Percentiles rank a stretch among this genome's conserved stretches.
phyloP scores from a whole-genome alignment of 2,329 filamentous ascomycete genomes.

The Diplodia intermedia region DNA sequence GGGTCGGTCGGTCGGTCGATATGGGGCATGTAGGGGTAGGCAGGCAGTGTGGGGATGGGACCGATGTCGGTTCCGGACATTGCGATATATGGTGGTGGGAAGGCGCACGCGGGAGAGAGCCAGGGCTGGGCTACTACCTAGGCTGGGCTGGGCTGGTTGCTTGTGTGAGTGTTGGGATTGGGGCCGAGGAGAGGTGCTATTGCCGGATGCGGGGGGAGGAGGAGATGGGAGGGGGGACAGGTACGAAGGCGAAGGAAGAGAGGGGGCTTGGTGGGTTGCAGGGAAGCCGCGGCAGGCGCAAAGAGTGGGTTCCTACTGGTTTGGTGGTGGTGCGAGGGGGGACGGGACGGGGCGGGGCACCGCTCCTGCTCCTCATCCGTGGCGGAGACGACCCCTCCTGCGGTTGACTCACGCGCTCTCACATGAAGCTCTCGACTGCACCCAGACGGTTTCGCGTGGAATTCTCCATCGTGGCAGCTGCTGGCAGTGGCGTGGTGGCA shows the following conservation, averaged over 20 bases:
- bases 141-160: not conserved
- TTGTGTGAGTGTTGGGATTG: not conserved
- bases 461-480: not conserved
- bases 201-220: constrained; percentile 17
- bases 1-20: not conserved
- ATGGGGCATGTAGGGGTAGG: not conserved
- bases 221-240: not conserved
- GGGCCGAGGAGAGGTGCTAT: not conserved
- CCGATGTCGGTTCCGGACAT: not conserved
- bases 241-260: not conserved
- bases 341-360: constrained; percentile 6
- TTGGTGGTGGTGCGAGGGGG: constrained; percentile 19
- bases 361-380: not conserved
- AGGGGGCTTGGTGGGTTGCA: constrained; percentile 17
- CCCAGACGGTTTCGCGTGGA: not conserved
- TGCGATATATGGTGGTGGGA: not conserved
- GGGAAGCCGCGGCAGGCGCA: constrained; percentile 4
- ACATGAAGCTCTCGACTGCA: not conserved
- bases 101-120: not conserved
- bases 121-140: constrained; percentile 6
- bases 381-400: not conserved
- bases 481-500: constrained; percentile 15
- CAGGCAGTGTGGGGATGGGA: not conserved
- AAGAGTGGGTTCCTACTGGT: constrained; percentile 2
- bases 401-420: not conserved